Percentiles rank a stretch among this genome's conserved stretches.
Evolutionary conservation across 169 alveolate genomes (phyloP).

Genomic region (Cryptosporidium xiaoi): DNA sequence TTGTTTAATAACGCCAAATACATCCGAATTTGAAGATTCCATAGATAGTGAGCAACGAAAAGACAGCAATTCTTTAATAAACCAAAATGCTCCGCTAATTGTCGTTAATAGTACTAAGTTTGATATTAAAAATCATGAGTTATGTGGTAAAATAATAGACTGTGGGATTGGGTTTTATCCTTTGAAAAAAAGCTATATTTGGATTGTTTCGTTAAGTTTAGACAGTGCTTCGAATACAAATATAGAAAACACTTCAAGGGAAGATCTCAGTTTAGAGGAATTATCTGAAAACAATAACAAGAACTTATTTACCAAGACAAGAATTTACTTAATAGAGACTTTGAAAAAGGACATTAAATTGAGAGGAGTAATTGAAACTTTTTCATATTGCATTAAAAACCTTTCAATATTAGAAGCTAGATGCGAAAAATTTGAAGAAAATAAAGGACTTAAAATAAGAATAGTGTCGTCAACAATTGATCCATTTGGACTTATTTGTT

Average conservation of each 20-base stretch:
- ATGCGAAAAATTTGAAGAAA: neutral
- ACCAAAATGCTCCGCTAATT: conserved; percentile 9
- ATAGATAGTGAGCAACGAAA: neutral
- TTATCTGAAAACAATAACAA: neutral
- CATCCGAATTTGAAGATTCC: neutral
- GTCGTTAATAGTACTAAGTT: neutral
- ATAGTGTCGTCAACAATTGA: conserved; percentile 37
- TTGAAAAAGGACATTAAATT: conserved; percentile 1
- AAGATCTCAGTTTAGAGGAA: conserved; percentile 13
- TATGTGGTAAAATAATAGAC: conserved; percentile 11
- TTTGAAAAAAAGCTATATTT: conserved; percentile 30
- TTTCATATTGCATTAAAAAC: conserved; percentile 1
- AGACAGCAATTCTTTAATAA: too few relatives aligned
- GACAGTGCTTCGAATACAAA: neutral
- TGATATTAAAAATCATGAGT: neutral
- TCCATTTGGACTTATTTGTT: conserved; percentile 53
- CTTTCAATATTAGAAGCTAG: conserved; percentile 1
- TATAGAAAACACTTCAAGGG: too few relatives aligned
- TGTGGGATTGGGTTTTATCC: conserved; percentile 49
- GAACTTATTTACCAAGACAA: neutral
- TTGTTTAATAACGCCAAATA: conserved; percentile 18
- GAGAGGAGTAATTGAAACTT: conserved; percentile 16
- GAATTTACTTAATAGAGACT: conserved; percentile 13
- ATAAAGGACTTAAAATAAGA: conserved; percentile 17
- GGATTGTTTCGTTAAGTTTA: conserved; percentile 11